Percentiles rank a stretch among this genome's conserved stretches.
phyloP scores from a whole-genome alignment of 495 filamentous ascomycete genomes.

The Penicillium pancosmium region DNA sequence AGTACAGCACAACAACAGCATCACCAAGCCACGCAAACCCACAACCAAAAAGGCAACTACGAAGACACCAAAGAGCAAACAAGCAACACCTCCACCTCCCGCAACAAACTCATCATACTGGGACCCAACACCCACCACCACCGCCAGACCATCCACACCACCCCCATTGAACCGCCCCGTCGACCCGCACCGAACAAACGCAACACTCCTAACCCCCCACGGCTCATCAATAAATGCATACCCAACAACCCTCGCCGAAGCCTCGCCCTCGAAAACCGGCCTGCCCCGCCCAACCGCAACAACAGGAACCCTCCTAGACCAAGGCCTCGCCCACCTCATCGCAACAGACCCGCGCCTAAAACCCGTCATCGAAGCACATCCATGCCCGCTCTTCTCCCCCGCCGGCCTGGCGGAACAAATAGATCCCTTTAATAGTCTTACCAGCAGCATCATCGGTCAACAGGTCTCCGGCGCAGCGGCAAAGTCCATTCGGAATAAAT shows the following conservation, averaged over 20 bases:
- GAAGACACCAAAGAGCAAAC: conserved; percentile 13
- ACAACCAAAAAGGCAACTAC: conserved; percentile 20
- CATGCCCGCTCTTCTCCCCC: conserved; percentile 77
- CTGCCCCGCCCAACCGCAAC: conserved; percentile 58
- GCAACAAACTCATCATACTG: conserved; percentile 26
- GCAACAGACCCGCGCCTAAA: conserved; percentile 73
- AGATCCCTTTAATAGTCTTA: conserved; percentile 83
- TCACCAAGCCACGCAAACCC: conserved; percentile 39
- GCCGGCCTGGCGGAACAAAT: conserved; percentile 80
- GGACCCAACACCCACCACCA: conserved; percentile 24
- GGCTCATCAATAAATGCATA: conserved; percentile 70
- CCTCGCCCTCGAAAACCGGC: conserved; percentile 61
- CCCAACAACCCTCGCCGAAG: conserved; percentile 38
- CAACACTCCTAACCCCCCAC: conserved; percentile 75
- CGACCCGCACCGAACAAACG: conserved; percentile 69
- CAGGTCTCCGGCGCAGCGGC: conserved; percentile 94
- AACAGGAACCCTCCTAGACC: conserved; percentile 71
- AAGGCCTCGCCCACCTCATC: conserved; percentile 79
- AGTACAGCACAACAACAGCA: conserved; percentile 32
- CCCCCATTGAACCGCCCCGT: conserved; percentile 57
- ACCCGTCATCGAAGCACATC: conserved; percentile 71
- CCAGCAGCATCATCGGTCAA: conserved; percentile 88
- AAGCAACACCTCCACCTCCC: background rate
- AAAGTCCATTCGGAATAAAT: conserved; percentile 81
- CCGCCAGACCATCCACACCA: conserved; percentile 41